Percentiles rank a stretch among this genome's conserved stretches.
phyloP scores from a whole-genome alignment of 2,329 filamentous ascomycete species.

The Arachnopeziza araneosa region DNA sequence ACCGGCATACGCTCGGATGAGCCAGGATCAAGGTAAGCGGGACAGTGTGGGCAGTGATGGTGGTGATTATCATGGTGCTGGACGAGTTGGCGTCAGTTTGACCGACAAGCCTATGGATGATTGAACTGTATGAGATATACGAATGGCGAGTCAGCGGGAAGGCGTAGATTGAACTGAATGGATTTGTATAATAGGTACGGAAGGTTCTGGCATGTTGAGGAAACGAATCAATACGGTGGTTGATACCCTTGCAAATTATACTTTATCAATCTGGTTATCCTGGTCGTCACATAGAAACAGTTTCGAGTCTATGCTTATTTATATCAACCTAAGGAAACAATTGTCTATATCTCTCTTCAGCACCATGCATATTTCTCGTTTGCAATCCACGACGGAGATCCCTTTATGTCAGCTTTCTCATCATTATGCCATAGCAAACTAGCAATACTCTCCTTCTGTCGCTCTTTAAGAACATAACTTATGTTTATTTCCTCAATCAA shows the following conservation, averaged over 20 bases:
- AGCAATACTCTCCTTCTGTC: conserved; percentile 60
- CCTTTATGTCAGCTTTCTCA: conserved; percentile 28
- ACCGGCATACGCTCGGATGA: conserved; percentile 31
- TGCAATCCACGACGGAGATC: conserved; percentile 59
- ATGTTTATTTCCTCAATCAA: conserved; percentile 36
- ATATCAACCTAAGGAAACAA: neutral
- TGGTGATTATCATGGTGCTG: conserved; percentile 35
- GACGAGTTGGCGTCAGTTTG: conserved; percentile 54
- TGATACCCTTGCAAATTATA: neutral
- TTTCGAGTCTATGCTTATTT: neutral
- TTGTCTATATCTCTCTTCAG: neutral
- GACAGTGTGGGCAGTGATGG: conserved; percentile 26
- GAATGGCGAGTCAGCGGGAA: neutral
- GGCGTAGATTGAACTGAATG: neutral
- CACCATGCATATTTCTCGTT: conserved; percentile 77
- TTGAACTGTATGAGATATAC: conserved; percentile 31
- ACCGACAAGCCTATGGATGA: conserved; percentile 77
- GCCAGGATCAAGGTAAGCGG: conserved; percentile 24
- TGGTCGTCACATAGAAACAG: neutral
- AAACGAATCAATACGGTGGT: neutral
- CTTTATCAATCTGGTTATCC: neutral
- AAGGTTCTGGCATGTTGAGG: neutral
- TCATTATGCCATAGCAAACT: conserved; percentile 64
- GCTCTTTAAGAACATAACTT: conserved; percentile 38
- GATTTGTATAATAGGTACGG: neutral